Base-by-base conservation (phyloP, 768 basidiomycete species). In the Leccinum subtestaceum region DNA sequence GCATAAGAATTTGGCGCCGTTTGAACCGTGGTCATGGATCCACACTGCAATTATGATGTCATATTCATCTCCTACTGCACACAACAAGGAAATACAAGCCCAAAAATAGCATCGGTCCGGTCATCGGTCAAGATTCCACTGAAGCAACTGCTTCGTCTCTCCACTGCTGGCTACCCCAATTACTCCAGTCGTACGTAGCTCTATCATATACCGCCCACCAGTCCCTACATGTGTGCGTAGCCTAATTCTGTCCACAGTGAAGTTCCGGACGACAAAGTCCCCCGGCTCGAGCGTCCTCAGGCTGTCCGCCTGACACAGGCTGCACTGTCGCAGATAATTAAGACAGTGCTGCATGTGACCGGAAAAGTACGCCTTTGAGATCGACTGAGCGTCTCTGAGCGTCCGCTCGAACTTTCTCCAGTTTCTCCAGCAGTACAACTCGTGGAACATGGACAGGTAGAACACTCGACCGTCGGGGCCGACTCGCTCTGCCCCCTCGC, bases 321-420 rank as follows among this genome's bases (percentile, higher is more conserved):
- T 50, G 49, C 49, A 50, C 49, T 50, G 49, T n/a, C 49, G 49
- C 23, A 50, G 49, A 15, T 50, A 50, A 19, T 50, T 50, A n/a
- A 50, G 29, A 50, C 49, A 50, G 29, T 50, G 49, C 27, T 50
- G 49, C 17, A 21, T 21, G n/a, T 50, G 49, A 31, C 27, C 29
- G 2, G 29, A 9, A 15, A 50, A 27, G 29, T 27, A 31, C 11
- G 27, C 17, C 17, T 17, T 7, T n/a, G 25, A 27, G 21, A 29
- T 50, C 27, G 29, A 50, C 17, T 2, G 27, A 50, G 49, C 29
- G 29, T 31, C 5, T 10, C 49, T 27, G 11, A 50, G n/a, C n/a
- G 29, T 50, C 49, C 29, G 49, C 7, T 50, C 21, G 27, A 50
- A 27, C 12, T 27, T 27, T 27, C 25, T 27, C 25, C 25, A 27